Conservation (phyloP, 2,329 filamentous ascomycete genomes). For the Aspergillus sp. region DNA sequence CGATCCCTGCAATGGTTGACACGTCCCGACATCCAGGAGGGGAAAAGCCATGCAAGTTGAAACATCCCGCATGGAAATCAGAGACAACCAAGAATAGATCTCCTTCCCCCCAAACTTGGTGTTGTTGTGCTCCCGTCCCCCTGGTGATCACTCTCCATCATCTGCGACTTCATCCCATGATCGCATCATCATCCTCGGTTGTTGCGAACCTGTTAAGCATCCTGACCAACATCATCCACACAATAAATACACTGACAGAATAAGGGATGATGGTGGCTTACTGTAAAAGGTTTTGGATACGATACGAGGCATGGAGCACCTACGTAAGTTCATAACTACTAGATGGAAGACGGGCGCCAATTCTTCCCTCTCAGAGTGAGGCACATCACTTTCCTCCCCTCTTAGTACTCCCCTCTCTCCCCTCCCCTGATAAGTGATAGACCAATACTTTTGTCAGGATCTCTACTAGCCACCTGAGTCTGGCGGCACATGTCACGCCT, state of each 20-base stretch:
- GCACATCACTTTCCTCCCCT: not conserved
- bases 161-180: not conserved
- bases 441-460: not conserved
- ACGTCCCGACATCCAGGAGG: constrained; percentile 13
- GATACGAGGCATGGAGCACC: not conserved
- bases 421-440: constrained; percentile 1
- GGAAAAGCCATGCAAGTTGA: constrained; percentile 6
- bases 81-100: constrained; percentile 9
- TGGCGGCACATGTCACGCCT: constrained; percentile 8
- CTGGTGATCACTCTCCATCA: not conserved
- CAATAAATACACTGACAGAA: too few species aligned
- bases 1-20: constrained; percentile 23
- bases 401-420: not conserved
- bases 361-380: too few species aligned
- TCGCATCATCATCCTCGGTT: not conserved
- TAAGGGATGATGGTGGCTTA: too few species aligned
- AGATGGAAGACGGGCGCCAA: not conserved
- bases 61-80: constrained; percentile 10
- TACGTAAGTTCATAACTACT: not conserved
- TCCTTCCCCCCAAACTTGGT: not conserved
- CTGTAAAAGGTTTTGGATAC: not conserved
- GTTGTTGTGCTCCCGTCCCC: not conserved
- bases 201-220: not conserved
- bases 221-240: too few species aligned
- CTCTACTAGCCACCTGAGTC: not conserved